These are phyloP conservation scores for Gossypium anomalum DNA, from an alignment of 345 rosid genomes.

Conservation along the genomic window DNA sequence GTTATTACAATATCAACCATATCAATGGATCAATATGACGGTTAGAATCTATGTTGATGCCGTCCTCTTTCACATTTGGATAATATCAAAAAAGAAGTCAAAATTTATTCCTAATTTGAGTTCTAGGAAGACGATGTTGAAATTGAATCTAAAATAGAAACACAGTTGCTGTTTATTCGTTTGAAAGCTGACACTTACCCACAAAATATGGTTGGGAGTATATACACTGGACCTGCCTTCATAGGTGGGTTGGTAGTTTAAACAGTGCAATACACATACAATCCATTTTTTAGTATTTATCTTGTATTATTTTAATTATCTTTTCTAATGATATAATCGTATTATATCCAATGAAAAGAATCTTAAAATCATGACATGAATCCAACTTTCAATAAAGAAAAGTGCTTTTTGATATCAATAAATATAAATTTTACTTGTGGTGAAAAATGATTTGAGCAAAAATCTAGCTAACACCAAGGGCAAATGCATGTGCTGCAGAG, in stretches of 20 bases:
- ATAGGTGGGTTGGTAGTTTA: constrained; percentile 6
- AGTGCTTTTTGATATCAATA: neutral
- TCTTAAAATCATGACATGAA: neutral
- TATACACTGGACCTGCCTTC: neutral
- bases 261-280: neutral
- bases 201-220: neutral
- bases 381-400: too few relatives aligned
- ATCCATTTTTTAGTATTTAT: neutral
- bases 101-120: neutral
- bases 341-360: neutral
- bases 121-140: neutral
- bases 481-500: neutral
- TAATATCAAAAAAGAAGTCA: neutral
- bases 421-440: neutral
- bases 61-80: neutral
- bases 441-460: neutral
- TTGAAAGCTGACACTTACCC: neutral
- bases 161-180: neutral
- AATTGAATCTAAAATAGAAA: neutral
- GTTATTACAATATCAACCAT: too few relatives aligned
- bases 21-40: too few relatives aligned
- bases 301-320: neutral
- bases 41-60: too few relatives aligned
- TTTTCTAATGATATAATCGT: neutral
- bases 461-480: neutral